Base-by-base conservation (phyloP, 2,329 filamentous ascomycete genomes). In the Phialocephala sp. region DNA sequence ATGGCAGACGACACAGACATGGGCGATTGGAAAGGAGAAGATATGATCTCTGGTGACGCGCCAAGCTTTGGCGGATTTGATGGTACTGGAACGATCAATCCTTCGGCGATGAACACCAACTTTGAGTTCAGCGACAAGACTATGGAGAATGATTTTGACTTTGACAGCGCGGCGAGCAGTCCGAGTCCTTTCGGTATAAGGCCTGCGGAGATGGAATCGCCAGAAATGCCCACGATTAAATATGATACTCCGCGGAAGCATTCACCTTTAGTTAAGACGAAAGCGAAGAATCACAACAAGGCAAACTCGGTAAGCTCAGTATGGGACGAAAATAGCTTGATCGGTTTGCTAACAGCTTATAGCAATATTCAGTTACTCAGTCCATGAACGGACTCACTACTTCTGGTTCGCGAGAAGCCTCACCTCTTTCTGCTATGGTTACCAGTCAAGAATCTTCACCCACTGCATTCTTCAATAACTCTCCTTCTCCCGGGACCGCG, bases 81-180 rank as follows among this genome's bases (percentile, higher is more conserved):
- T 56, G 76, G 71, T 32, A 79, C 73, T 56, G 76, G 71, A 37
- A 79, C 73, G 20, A 78, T 80, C 45, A 75, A 80, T 59, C 77
- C 78, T n/a, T 74, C 76, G 14, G 66, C 73, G 1, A 75, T 76
- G 60, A 73, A 73, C 47, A 72, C 70, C 22, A 76, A 77, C 65
- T 76, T 78, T 63, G 75, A 76, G 6, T 76, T 80, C 60, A 78
- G 73, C 63, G 82, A 83, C 66, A 79, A 79, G 69, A 80, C 80
- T 60, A 81, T 84, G 79, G 79, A 83, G 60, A 78, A 79, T 55
- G 78, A 81, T 57, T 86, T 88, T 70, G 84, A 87, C 69, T 88
- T 89, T 72, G 83, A 84, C 18, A 86, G 85, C 70, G 83, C 83
- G 9, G 83, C 85, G 1, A 87, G 82, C 70, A 89, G 85, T 66